Evolutionary conservation across 371 early-diverging fungal species (phyloP), one percentile per base, ranked within the genome.

Genomic region (Syncephalastrum racemosum): DNA sequence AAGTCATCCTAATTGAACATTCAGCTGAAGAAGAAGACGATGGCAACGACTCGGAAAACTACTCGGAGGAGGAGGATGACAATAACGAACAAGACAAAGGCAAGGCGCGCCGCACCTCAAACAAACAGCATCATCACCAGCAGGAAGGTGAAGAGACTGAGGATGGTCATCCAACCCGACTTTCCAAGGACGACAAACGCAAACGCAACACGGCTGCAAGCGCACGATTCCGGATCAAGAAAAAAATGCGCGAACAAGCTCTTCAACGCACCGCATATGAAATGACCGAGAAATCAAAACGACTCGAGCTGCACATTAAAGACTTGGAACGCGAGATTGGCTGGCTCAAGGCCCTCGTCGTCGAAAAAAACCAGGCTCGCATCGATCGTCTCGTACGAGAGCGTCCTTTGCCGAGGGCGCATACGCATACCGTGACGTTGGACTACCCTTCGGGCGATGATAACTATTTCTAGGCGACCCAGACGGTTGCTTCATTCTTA

Each of bases 141-240:
- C 24, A 46, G 12, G 46, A 56, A 25, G 23, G 36, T n/a, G 39
- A 48, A 19, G 58, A 49, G 4, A 12, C 40, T 23, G 42, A 44
- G 12, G 50, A 50, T 14, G 22, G 24, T 22, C 50, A 16, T 23
- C 2, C 56, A 14, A 18, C 56, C 16, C 46, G 53, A 42, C 44
- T 71, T 14, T 57, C 87, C 23, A 84, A 84, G 40, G 89, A 87
- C 41, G 95, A 94, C 67, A 95, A 95, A 70, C 84, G 97, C 18
- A 78, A 87, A 18, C 81, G 96, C 12, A 97, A 97, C 80, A 97
- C 96, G 2, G 94, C 89, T 1, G 98, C 98, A 0, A 94, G 94
- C 8, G 96, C 96, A 4, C 80, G 98, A n/a, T 98, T 98, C 82
- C 85, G 98, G 0, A 81, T 93, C 42, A 94, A 95, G 83, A 98